Base-by-base conservation (phyloP, 306 rosid species). In the Cucumis sativus region DNA sequence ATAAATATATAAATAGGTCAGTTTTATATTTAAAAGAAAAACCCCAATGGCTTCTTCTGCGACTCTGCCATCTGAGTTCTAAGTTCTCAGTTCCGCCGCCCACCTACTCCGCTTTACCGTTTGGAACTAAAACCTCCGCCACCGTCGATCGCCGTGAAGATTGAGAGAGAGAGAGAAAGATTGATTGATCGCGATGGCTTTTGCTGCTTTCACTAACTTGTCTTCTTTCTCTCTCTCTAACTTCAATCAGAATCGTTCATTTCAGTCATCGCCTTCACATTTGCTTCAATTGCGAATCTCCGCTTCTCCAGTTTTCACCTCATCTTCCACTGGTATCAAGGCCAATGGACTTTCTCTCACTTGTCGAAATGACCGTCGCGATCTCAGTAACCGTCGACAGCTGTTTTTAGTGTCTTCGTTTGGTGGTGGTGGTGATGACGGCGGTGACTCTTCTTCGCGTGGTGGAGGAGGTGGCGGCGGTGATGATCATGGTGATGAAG, bases 101-200 rank as follows among this genome's bases (percentile, higher is more conserved):
- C 4, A 43, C 57, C 75, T 43, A 69, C 75, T 69, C 18, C 75
- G 35, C 56, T n/a, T n/a, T 45, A 7, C 13, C 75, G 39, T 69
- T 54, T 69, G 39, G 6, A 43, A 45, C 35, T 69, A 7, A 20
- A 7, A 69, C 33, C 12, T 43, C 20, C 57, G n/a, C 35, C 28
- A 20, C 16, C 75, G 20, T 6, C 17, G 74, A 20, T 21, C 33
- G 25, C 6, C 65, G 47, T 2, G 78, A 33, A 56, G 62, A 63
- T 33, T 33, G 30, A 28, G 30, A 28, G 49, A 43, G 13, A 9
- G 49, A 43, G 57, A 21, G 39, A 65, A 51, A 45, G 61, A 62
- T 28, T 28, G 61, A 21, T n/a, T 23, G 35, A 3, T n/a, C 79
- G 69, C 87, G 77, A 95, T 95, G 97, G 80, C 99, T 80, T 83